These are phyloP conservation scores for Hyphopichia buzzinii DNA, from an alignment of 1,139 yeast species.

Conservation along the genomic window DNA sequence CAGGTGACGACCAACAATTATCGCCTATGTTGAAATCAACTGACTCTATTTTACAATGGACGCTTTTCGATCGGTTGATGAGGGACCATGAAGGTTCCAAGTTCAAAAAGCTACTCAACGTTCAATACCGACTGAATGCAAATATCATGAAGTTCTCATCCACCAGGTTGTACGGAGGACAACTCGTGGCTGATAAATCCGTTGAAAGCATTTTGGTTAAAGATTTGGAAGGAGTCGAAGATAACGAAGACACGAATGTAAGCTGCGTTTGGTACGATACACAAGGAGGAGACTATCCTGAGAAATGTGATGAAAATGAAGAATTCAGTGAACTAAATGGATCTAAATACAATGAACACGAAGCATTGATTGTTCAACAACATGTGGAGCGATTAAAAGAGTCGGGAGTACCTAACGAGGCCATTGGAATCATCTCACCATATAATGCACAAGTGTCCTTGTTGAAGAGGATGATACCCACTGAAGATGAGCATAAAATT, in stretches of 20 bases:
- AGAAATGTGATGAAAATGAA: conserved; percentile 45
- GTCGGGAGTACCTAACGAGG: conserved; percentile 45
- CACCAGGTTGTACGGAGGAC: conserved; percentile 56
- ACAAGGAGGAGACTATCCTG: conserved; percentile 83
- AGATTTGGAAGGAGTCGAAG: conserved; percentile 56
- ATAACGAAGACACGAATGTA: conserved; percentile 28
- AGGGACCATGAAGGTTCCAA: conserved; percentile 49
- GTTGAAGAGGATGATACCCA: conserved; percentile 46
- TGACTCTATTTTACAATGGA: conserved; percentile 49
- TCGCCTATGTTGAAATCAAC: conserved; percentile 69
- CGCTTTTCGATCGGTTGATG: conserved; percentile 79
- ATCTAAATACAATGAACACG: conserved; percentile 75
- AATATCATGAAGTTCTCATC: conserved; percentile 82
- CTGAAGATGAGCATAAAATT: conserved; percentile 17
- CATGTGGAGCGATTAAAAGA: conserved; percentile 53
- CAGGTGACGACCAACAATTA: conserved; percentile 86
- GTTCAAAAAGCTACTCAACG: conserved; percentile 53
- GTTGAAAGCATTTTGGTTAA: conserved; percentile 53
- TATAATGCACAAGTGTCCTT: conserved; percentile 81
- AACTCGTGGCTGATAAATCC: conserved; percentile 59
- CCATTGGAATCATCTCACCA: conserved; percentile 84
- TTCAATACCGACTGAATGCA: conserved; percentile 86
- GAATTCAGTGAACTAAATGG: conserved; percentile 21
- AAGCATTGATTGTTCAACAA: conserved; percentile 55
- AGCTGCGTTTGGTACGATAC: conserved; percentile 81